phyloP scores from a whole-genome alignment of 2,329 filamentous ascomycete genomes.

The Pseudocercospora crystallina region DNA sequence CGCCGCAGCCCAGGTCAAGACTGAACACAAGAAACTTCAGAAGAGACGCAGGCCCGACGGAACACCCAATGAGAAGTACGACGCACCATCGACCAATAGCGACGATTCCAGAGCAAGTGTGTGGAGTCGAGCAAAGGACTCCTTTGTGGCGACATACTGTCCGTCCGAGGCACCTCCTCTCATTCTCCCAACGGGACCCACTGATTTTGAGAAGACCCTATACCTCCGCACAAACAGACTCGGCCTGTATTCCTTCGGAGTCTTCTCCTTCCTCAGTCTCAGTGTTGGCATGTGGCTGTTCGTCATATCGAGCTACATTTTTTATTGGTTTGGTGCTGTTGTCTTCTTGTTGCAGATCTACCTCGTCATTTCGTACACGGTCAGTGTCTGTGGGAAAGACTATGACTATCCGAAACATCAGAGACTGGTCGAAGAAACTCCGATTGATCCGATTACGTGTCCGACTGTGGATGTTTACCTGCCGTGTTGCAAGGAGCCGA shows the following conservation, averaged over 20 bases:
- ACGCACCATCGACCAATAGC: slow-evolving; percentile 5
- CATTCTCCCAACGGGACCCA: slow-evolving; percentile 40
- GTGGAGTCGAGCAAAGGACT: slow-evolving; percentile 17
- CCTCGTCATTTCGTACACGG: slow-evolving; percentile 43
- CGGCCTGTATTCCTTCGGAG: slow-evolving; percentile 42
- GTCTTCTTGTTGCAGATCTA: slow-evolving; percentile 43
- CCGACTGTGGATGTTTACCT: slow-evolving; percentile 45
- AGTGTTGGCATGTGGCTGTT: slow-evolving; percentile 48
- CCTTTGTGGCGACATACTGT: slow-evolving; percentile 19
- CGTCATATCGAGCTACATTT: slow-evolving; percentile 35
- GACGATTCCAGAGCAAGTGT: slow-evolving; percentile 11
- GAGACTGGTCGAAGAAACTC: slow-evolving; percentile 33
- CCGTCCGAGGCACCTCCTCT: slow-evolving; percentile 18
- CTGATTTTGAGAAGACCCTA: slow-evolving; percentile 42
- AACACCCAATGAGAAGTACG: neutral
- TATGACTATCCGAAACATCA: slow-evolving; percentile 41
- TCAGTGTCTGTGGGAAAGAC: slow-evolving; percentile 42
- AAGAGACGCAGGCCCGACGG: slow-evolving; percentile 8
- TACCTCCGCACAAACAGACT: slow-evolving; percentile 44
- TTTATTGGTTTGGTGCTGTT: slow-evolving; percentile 38
- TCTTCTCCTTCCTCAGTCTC: slow-evolving; percentile 43
- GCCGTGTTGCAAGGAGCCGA: slow-evolving; percentile 44
- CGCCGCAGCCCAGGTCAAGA: slow-evolving; percentile 3
- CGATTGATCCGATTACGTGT: slow-evolving; percentile 36
- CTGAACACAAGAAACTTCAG: slow-evolving; percentile 15